phyloP scores from a whole-genome alignment of 2,329 filamentous ascomycete genomes.

The Pyrenophora graminea region DNA sequence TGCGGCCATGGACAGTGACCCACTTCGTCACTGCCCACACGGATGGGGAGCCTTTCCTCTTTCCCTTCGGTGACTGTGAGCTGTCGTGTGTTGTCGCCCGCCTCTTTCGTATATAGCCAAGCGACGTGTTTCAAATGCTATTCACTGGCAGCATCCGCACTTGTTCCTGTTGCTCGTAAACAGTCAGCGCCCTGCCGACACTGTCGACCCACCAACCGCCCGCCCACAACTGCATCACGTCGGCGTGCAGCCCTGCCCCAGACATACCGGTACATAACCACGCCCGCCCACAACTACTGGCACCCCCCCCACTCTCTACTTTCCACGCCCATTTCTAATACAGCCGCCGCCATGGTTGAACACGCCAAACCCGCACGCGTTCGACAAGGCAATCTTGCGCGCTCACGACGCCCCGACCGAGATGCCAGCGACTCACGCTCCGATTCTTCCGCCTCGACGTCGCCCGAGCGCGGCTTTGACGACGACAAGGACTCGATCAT shows the following conservation, averaged over 20 bases:
- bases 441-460: slow-evolving; percentile 70
- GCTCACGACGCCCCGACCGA: slow-evolving; percentile 39
- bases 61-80: neutral
- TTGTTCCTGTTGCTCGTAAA: neutral
- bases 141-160: neutral
- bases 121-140: neutral
- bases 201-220: too few relatives aligned
- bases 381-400: slow-evolving; percentile 30
- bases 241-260: neutral
- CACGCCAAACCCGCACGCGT: slow-evolving; percentile 9
- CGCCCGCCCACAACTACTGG: slow-evolving; percentile 6
- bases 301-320: neutral
- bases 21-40: slow-evolving; percentile 11
- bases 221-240: too few relatives aligned
- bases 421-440: slow-evolving; percentile 45
- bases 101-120: neutral
- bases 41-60: slow-evolving; percentile 4
- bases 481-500: slow-evolving; percentile 94
- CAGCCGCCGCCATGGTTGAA: slow-evolving; percentile 13
- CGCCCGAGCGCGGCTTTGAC: slow-evolving; percentile 75
- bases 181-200: too few relatives aligned
- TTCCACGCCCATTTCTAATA: slow-evolving; percentile 1
- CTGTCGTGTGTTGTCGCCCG: slow-evolving; percentile 3
- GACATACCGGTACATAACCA: neutral
- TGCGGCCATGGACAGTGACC: slow-evolving; percentile 10